These are phyloP conservation scores for Tetracladium maxilliforme DNA, from an alignment of 2,329 filamentous ascomycete genomes.

Conservation along the genomic window DNA sequence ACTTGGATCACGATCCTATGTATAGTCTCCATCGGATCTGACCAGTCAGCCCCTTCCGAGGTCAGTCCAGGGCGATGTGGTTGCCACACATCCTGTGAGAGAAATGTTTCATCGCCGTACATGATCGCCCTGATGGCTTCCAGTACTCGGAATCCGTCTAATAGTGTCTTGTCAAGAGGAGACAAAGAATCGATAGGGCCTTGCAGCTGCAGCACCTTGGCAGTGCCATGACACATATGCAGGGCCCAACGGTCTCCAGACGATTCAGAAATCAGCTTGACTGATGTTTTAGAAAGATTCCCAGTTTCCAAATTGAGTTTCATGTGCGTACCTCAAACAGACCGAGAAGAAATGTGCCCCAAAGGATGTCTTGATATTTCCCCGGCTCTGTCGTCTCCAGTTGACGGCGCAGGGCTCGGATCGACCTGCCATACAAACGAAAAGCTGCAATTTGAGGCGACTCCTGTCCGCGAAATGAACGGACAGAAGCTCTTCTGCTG, in stretches of 20 bases:
- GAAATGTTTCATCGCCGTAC: constrained; percentile 7
- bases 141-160: constrained; percentile 8
- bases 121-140: constrained; percentile 9
- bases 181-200: constrained; percentile 5
- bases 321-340: constrained; percentile 10
- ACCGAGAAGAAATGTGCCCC: constrained; percentile 10
- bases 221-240: constrained; percentile 10
- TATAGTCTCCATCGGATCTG: constrained; percentile 9
- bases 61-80: constrained; percentile 4
- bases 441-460: constrained; percentile 4
- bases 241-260: constrained; percentile 9
- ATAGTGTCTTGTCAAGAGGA: constrained; percentile 7
- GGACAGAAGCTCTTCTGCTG: constrained; percentile 2
- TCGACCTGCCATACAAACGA: constrained; percentile 5
- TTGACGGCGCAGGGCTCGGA: constrained; percentile 4
- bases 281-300: not conserved
- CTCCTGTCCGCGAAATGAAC: constrained; percentile 1
- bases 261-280: constrained; percentile 8
- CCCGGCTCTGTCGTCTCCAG: constrained; percentile 2
- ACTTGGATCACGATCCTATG: constrained; percentile 8
- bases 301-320: not conserved
- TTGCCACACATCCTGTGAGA: constrained; percentile 6
- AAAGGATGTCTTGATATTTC: constrained; percentile 6
- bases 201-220: constrained; percentile 8
- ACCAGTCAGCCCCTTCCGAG: constrained; percentile 3